Conservation (phyloP, 192 early-diverging fungal species). For the Gaertneriomyces semiglobifer region DNA sequence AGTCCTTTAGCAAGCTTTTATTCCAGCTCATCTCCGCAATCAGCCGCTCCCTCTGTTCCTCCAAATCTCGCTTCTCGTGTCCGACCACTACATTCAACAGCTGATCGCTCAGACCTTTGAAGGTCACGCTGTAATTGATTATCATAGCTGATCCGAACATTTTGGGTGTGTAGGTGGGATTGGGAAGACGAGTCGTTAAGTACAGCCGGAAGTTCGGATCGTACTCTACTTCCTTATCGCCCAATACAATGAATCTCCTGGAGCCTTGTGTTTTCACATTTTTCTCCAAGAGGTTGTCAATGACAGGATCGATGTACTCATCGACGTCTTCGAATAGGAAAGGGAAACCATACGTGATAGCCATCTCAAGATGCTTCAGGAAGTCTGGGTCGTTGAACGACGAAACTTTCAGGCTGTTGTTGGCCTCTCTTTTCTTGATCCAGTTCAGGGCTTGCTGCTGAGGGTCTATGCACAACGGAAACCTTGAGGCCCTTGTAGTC, state of each 20-base stretch:
- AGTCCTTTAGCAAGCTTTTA: conserved; percentile 52
- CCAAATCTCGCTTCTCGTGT: conserved; percentile 56
- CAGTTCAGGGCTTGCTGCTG: conserved; percentile 61
- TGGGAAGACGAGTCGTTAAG: conserved; percentile 51
- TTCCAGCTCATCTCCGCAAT: conserved; percentile 57
- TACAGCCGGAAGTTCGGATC: conserved; percentile 58
- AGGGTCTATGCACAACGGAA: conserved; percentile 63
- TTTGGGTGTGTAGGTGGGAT: conserved; percentile 58
- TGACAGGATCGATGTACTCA: conserved; percentile 64
- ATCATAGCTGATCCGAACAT: conserved; percentile 61
- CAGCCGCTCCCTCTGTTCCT: conserved; percentile 57
- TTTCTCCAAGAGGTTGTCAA: conserved; percentile 62
- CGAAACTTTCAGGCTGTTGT: conserved; percentile 55
- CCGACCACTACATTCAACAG: conserved; percentile 61
- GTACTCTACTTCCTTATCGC: conserved; percentile 65
- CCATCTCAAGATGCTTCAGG: conserved; percentile 63
- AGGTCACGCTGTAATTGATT: conserved; percentile 63
- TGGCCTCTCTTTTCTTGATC: conserved; percentile 57
- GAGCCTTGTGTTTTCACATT: conserved; percentile 51
- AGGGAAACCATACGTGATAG: conserved; percentile 60
- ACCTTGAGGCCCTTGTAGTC: conserved; percentile 56
- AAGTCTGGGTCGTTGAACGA: conserved; percentile 61
- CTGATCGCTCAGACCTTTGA: conserved; percentile 60
- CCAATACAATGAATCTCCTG: conserved; percentile 54
- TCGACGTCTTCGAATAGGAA: conserved; percentile 65